Conservation (phyloP, 495 filamentous ascomycete genomes). For the Tuber magnatum region DNA sequence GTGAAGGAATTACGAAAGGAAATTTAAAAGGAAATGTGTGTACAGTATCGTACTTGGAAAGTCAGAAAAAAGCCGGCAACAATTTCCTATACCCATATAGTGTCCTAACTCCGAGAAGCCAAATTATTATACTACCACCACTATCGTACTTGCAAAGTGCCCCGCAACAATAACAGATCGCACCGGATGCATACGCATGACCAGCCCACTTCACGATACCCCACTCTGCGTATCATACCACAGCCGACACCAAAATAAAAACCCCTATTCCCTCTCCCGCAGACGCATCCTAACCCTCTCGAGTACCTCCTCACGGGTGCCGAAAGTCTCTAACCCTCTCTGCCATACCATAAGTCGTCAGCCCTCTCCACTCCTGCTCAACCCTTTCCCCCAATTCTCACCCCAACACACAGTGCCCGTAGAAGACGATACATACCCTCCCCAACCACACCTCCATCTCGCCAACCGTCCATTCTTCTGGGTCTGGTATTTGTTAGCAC, state of each 20-base stretch:
- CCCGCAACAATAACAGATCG: neutral
- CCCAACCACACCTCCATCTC: slow-evolving; percentile 70
- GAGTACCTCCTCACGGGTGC: slow-evolving; percentile 67
- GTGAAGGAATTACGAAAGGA: too few species aligned
- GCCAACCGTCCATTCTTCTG: slow-evolving; percentile 62
- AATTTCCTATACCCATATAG: neutral
- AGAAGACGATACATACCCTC: slow-evolving; percentile 51
- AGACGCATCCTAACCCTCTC: slow-evolving; percentile 76
- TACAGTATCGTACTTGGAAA: neutral
- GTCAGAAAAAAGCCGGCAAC: neutral
- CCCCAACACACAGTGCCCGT: neutral
- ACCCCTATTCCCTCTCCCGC: neutral
- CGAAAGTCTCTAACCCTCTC: slow-evolving; percentile 66
- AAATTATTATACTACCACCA: neutral
- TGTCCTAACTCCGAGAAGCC: neutral
- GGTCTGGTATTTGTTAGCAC: slow-evolving; percentile 46
- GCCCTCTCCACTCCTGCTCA: neutral
- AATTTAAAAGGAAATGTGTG: neutral
- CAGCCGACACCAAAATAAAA: neutral
- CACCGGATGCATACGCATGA: neutral
- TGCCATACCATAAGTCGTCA: slow-evolving; percentile 42
- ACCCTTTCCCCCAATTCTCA: neutral
- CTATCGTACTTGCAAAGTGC: neutral
- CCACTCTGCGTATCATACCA: neutral
- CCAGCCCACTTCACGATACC: neutral